phyloP scores from a whole-genome alignment of 805 yeast genomes.

The Yarrowia alimentaria region DNA sequence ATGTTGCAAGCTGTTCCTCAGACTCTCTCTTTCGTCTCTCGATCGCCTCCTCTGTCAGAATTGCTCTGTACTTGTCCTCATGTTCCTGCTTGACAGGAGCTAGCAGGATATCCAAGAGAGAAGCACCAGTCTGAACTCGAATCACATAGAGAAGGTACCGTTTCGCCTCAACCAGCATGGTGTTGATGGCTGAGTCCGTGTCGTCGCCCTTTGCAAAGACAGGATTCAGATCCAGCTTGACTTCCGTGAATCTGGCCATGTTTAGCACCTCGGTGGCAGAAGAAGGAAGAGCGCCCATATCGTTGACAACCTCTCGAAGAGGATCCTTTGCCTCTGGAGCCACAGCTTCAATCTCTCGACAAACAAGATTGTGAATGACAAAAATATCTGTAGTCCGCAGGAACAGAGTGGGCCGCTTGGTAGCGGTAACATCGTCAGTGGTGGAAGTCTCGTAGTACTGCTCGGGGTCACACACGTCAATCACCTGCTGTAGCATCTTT shows the following conservation, averaged over 20 bases:
- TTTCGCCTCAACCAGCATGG: conserved; percentile 72
- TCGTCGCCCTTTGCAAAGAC: conserved; percentile 46
- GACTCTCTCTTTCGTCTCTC: conserved; percentile 40
- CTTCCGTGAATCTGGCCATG: conserved; percentile 51
- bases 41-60: conserved; percentile 50
- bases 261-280: conserved; percentile 50
- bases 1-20: conserved; percentile 28
- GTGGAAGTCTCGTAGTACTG: conserved; percentile 57
- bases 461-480: conserved; percentile 59
- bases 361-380: conserved; percentile 42
- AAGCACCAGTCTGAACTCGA: conserved; percentile 70
- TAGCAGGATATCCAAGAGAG: conserved; percentile 65
- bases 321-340: conserved; percentile 49
- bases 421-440: conserved; percentile 65
- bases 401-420: conserved; percentile 44
- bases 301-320: conserved; percentile 47
- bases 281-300: conserved; percentile 45
- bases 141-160: conserved; percentile 78
- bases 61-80: conserved; percentile 59
- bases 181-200: conserved; percentile 55
- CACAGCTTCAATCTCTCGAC: conserved; percentile 36
- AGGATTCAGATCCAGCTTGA: conserved; percentile 61
- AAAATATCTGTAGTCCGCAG: conserved; percentile 42
- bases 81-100: conserved; percentile 66
- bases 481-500: conserved; percentile 47